Percentiles rank a stretch among this genome's conserved stretches.
Evolutionary conservation across 148 eudicot genomes (phyloP).

Genomic region (Drosera capensis): DNA sequence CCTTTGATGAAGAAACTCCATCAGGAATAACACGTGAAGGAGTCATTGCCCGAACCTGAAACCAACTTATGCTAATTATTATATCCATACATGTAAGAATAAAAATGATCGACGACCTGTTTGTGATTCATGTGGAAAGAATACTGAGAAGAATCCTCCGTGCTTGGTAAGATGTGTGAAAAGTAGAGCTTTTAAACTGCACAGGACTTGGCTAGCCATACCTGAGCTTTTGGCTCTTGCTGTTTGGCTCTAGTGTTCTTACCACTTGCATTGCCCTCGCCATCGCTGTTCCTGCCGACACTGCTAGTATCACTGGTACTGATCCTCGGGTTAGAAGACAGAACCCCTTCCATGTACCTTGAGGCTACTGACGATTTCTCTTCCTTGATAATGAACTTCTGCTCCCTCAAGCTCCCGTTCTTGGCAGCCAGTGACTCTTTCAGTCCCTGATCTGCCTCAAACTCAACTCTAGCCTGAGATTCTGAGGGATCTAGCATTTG

Average conservation of each 20-base stretch:
- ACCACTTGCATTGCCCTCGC: slow-evolving; percentile 13
- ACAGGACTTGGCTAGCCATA: slow-evolving; percentile 14
- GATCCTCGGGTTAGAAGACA: slow-evolving; percentile 17
- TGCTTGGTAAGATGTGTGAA: too few species aligned
- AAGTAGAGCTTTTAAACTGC: neutral
- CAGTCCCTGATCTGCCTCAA: slow-evolving; percentile 4
- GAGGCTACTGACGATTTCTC: slow-evolving; percentile 62
- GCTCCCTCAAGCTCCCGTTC: slow-evolving; percentile 17
- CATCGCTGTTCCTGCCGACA: slow-evolving; percentile 22
- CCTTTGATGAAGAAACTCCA: slow-evolving; percentile 1
- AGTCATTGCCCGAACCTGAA: slow-evolving; percentile 11
- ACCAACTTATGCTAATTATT: neutral
- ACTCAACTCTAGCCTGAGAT: slow-evolving; percentile 23
- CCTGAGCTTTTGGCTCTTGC: slow-evolving; percentile 65
- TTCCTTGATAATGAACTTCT: slow-evolving; percentile 64
- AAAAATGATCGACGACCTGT: neutral
- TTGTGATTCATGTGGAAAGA: neutral
- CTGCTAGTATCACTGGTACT: slow-evolving; percentile 21
- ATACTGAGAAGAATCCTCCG: neutral
- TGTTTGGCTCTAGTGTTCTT: slow-evolving; percentile 21
- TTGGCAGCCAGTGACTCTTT: slow-evolving; percentile 20
- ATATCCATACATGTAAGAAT: neutral
- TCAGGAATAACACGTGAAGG: slow-evolving; percentile 31
- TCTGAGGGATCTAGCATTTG: slow-evolving; percentile 60
- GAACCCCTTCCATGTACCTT: slow-evolving; percentile 77